Evolutionary conservation across 371 early-diverging fungal genomes (phyloP), one percentile per base, ranked within the genome.

Genomic region (Mucor saturninus): DNA sequence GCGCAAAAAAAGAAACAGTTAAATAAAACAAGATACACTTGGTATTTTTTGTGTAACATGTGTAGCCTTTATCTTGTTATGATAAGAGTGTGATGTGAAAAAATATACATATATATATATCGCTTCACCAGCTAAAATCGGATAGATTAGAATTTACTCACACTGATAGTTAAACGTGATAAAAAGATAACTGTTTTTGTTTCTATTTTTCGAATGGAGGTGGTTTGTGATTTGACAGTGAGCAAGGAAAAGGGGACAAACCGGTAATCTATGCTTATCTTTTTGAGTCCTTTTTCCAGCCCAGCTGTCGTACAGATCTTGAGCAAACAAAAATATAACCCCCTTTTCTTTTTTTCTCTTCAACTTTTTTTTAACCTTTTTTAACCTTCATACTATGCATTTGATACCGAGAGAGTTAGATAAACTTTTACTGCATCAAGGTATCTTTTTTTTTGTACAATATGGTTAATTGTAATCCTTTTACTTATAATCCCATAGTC

Each of bases 331-430:
- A 53, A 14, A n/a, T 37, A 53, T n/a, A 53, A 53, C 26, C 1
- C 48, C 30, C 32, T 49, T 48, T 58, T 48, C 37, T 30, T 61
- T 28, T 60, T 4, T 29, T 50, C 50, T 31, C 51, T 14, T 13
- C 5, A 39, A 31, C 21, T 35, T 30, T 54, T 40, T 21, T 35
- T 30, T 54, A 39, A 21, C 15, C 14, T 50, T 38, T 54, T 29
- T 38, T 2, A 38, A 15, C 14, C 15, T n/a, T 29, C 8, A 56
- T 31, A 42, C 29, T 14, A 89, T 89, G 89, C 83, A 81, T 55
- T 83, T 96, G 38, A 75, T 92, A 54, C 95, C 97, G 26, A 88
- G 94, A 53, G 96, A 97, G 72, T 67, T 94, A 46, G 96, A 97
- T 85, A 96, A 95, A 73, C 86, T 97, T 4, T 50, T 89, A 28